Percentiles rank a stretch among this genome's conserved stretches.
Conservation (phyloP, 2,329 filamentous ascomycete species). For the Nemania sp. region DNA sequence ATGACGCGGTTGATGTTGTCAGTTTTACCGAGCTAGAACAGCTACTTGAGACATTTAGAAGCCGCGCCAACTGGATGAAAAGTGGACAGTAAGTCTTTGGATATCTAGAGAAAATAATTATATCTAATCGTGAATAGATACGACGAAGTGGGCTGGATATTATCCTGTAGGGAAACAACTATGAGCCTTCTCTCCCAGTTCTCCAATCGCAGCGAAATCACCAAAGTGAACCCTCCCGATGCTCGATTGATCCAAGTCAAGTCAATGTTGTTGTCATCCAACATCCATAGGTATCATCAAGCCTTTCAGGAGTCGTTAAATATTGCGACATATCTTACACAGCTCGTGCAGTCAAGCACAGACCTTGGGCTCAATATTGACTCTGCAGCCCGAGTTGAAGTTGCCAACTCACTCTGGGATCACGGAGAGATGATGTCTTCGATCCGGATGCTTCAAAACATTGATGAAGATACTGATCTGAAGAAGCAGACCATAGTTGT, state of each 20-base stretch:
- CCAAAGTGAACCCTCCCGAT: constrained; percentile 71
- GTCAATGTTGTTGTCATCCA: constrained; percentile 79
- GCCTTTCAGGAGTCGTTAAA: constrained; percentile 89
- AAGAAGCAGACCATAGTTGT: constrained; percentile 78
- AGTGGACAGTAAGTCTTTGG: constrained; percentile 73
- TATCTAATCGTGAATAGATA: constrained; percentile 63
- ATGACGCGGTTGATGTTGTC: constrained; percentile 76
- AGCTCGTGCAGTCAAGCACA: constrained; percentile 77
- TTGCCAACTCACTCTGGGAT: constrained; percentile 92
- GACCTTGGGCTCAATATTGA: constrained; percentile 81
- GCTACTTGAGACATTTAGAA: constrained; percentile 72
- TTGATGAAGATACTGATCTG: constrained; percentile 72
- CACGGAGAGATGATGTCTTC: constrained; percentile 90
- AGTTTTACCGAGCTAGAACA: constrained; percentile 70
- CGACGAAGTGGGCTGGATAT: constrained; percentile 80
- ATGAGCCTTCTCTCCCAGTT: constrained; percentile 83
- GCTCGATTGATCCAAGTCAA: constrained; percentile 79
- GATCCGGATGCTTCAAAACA: constrained; percentile 85
- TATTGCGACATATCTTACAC: constrained; percentile 83
- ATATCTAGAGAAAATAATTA: not conserved
- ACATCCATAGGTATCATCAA: constrained; percentile 81
- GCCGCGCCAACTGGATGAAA: constrained; percentile 82
- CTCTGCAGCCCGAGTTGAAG: constrained; percentile 81
- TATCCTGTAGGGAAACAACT: constrained; percentile 85
- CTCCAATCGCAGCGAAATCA: constrained; percentile 68